Percentiles rank a stretch among this genome's conserved stretches.
Evolutionary conservation across 2,329 filamentous ascomycete genomes (phyloP).

Genomic region (Aureobasidium lini): DNA sequence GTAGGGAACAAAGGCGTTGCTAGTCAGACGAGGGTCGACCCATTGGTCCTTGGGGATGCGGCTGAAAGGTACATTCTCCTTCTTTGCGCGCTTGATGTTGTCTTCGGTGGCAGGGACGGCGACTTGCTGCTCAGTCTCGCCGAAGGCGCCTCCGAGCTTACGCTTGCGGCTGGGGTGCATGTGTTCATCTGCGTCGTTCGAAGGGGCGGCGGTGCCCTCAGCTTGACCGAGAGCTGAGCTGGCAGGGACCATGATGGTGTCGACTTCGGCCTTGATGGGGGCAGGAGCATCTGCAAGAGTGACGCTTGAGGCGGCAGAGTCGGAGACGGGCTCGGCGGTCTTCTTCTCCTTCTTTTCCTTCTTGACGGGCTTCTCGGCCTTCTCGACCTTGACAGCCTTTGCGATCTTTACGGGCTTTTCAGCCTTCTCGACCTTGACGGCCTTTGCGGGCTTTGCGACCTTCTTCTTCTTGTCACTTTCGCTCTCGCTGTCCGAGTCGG

Average conservation of each 20-base stretch:
- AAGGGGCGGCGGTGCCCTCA: slow-evolving; percentile 20
- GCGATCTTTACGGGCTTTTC: background rate
- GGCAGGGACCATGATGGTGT: slow-evolving; percentile 21
- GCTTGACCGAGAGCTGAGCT: slow-evolving; percentile 19
- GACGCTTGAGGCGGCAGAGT: slow-evolving; percentile 37
- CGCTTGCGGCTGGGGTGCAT: slow-evolving; percentile 37
- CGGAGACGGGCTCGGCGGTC: slow-evolving; percentile 24
- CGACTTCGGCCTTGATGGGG: slow-evolving; percentile 14
- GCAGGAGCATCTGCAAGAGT: slow-evolving; percentile 18
- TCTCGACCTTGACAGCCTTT: slow-evolving; percentile 13
- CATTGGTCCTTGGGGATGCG: slow-evolving; percentile 63
- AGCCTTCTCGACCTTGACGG: slow-evolving; percentile 16
- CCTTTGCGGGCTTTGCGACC: background rate
- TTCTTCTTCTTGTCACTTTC: slow-evolving; percentile 1
- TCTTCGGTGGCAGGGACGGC: slow-evolving; percentile 12
- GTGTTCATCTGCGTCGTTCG: slow-evolving; percentile 27
- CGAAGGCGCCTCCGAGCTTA: slow-evolving; percentile 31
- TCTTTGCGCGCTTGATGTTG: slow-evolving; percentile 35
- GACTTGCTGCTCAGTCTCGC: slow-evolving; percentile 15
- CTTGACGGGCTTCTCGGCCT: slow-evolving; percentile 11
- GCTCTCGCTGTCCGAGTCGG: slow-evolving; percentile 18
- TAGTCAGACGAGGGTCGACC: slow-evolving; percentile 62
- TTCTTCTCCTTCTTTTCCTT: slow-evolving; percentile 7
- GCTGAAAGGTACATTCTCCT: slow-evolving; percentile 64
- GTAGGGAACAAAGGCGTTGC: slow-evolving; percentile 76